phyloP scores from a whole-genome alignment of 192 early-diverging fungal species.

The Cladochytrium replicatum region DNA sequence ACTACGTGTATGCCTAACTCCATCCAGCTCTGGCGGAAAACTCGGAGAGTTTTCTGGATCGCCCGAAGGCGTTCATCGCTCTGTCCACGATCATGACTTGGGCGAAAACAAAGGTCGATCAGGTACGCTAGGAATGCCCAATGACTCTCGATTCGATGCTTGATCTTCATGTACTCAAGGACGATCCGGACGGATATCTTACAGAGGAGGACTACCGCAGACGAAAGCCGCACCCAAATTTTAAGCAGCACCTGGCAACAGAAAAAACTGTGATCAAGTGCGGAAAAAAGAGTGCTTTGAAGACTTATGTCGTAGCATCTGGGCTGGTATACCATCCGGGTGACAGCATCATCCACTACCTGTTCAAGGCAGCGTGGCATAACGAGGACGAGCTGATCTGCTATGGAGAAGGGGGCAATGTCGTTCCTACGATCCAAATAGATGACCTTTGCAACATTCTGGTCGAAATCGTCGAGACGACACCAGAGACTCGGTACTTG shows the following conservation, averaged over 20 bases:
- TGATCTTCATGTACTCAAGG: constrained; percentile 8
- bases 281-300: constrained; percentile 41
- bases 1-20: not conserved
- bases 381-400: constrained; percentile 37
- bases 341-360: constrained; percentile 45
- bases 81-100: constrained; percentile 53
- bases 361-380: constrained; percentile 55
- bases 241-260: constrained; percentile 36
- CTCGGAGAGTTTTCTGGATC: constrained; percentile 36
- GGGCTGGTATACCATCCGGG: constrained; percentile 49
- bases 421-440: constrained; percentile 44
- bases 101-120: constrained; percentile 48
- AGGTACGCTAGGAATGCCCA: constrained; percentile 11
- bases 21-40: constrained; percentile 32
- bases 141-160: not conserved
- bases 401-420: constrained; percentile 48
- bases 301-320: constrained; percentile 43
- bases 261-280: constrained; percentile 49
- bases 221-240: constrained; percentile 49
- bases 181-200: constrained; percentile 43
- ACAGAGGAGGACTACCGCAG: constrained; percentile 52
- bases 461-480: constrained; percentile 44
- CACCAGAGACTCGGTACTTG: constrained; percentile 40
- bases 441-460: constrained; percentile 47
- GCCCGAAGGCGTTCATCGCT: constrained; percentile 47